Evolutionary conservation across 306 rosid genomes (phyloP).

Genomic region (Neltuma alba): DNA sequence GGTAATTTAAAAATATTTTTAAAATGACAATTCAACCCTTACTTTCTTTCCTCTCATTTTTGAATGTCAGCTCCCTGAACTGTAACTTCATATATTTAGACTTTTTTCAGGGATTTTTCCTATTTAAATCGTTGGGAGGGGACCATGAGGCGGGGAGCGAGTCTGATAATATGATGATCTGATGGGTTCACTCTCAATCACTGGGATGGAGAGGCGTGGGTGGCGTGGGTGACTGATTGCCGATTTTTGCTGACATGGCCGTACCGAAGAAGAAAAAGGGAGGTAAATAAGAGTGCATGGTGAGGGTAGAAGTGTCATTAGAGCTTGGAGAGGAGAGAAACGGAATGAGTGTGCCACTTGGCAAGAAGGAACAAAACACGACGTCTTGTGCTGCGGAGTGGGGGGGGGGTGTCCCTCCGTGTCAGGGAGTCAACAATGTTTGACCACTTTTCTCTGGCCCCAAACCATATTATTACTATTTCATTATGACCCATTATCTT

Average conservation of each 20-base stretch:
- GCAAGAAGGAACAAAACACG: conserved; percentile 3
- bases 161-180: not conserved
- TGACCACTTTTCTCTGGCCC: conserved; percentile 59
- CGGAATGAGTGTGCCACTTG: too few relatives aligned
- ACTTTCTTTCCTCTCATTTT: too few relatives aligned
- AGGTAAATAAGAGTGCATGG: not conserved
- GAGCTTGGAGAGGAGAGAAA: too few relatives aligned
- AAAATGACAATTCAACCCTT: too few relatives aligned
- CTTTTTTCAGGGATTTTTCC: too few relatives aligned
- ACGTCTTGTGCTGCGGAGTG: not conserved
- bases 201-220: not conserved
- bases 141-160: conserved; percentile 33
- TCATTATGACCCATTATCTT: conserved; percentile 49
- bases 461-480: conserved; percentile 60
- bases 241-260: not conserved
- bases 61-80: too few relatives aligned
- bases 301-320: conserved; percentile 24
- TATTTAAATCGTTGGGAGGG: too few relatives aligned
- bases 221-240: conserved; percentile 1
- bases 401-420: conserved; percentile 38
- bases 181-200: too few relatives aligned
- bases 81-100: too few relatives aligned
- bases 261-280: not conserved
- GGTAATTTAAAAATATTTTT: too few relatives aligned
- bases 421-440: conserved; percentile 57